Evolutionary conservation across 1,139 yeast species (phyloP).

Genomic region (Nakaseomyces bracarensis): DNA sequence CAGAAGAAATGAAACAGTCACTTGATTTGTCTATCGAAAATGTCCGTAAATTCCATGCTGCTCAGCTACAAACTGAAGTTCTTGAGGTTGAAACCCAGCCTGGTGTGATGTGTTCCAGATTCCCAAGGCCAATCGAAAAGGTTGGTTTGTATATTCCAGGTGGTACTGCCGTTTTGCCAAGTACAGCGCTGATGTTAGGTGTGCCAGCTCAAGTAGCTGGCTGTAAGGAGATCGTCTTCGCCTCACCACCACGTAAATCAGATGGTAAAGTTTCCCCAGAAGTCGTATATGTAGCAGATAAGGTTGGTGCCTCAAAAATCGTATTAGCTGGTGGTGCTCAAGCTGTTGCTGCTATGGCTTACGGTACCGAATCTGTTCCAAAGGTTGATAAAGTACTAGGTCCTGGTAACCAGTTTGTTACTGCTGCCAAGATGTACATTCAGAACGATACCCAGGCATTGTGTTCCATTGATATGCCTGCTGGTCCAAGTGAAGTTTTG

Average conservation of each 20-base stretch:
- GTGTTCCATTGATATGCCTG: conserved; percentile 98
- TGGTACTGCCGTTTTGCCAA: conserved; percentile 96
- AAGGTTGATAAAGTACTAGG: conserved; percentile 96
- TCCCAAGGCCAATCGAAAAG: conserved; percentile 86
- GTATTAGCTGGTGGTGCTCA: conserved; percentile 99
- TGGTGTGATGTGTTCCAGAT: conserved; percentile 89
- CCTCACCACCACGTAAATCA: conserved; percentile 86
- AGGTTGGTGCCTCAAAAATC: conserved; percentile 82
- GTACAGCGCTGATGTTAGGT: conserved; percentile 96
- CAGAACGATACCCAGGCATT: conserved; percentile 92
- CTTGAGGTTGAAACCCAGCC: conserved; percentile 88
- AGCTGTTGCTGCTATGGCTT: conserved; percentile 97
- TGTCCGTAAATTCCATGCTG: conserved; percentile 86
- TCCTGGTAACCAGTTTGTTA: conserved; percentile 97
- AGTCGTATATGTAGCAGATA: conserved; percentile 94
- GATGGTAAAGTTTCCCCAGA: conserved; percentile 95
- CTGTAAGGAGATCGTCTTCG: conserved; percentile 84
- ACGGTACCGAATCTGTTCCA: conserved; percentile 86
- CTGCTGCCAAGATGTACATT: conserved; percentile 97
- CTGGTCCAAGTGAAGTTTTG: conserved; percentile 96
- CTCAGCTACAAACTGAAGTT: conserved; percentile 67
- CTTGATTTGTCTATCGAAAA: conserved; percentile 84
- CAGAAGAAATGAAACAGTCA: conserved; percentile 72
- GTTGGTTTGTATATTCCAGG: conserved; percentile 98
- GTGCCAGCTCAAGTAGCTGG: conserved; percentile 99